Base-by-base conservation (phyloP, 2,329 filamentous ascomycete species). In the Chrysoporthe austroafricana region DNA sequence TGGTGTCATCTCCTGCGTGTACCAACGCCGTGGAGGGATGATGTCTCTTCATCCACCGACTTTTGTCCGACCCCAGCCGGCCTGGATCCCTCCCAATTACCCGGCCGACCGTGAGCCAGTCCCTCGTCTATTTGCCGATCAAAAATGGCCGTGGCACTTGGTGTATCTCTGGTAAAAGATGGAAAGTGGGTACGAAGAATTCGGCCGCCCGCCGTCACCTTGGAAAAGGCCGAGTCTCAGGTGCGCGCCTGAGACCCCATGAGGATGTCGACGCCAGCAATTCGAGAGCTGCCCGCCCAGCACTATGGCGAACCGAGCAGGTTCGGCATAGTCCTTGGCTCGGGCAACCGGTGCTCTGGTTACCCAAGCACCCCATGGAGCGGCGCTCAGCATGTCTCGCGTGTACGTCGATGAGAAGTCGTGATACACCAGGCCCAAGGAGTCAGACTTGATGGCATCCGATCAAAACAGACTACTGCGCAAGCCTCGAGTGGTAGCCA, bases 401-500 rank as follows among this genome's bases (percentile, higher is more conserved):
- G 16, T 6, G 50, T 21, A 34, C 4, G 8, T 7, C 13, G 50
- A 14, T 54, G 50, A 34, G 21, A 54, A 34, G 36, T 39, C 36
- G 36, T 9, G 9, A 39, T 39, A 2, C 36, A 39, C 36, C 36
- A 39, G 36, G 36, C 36, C 36, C 36, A 39, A 39, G 5, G 36
- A 39, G 36, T 39, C 36, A 39, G 36, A 39, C 36, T 9, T 39
- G 36, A 39, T 39, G 36, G 36, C 36, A 39, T 39, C 36, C 9
- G 36, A 9, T 39, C 9, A 6, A 39, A 39, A 39, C 36, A 26
- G 36, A 63, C 58, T 70, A 70, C 63, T 70, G 69, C 32, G 67
- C 44, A 50, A 70, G 21, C 61, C 66, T 66, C 39, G 67, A 61
- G 46, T 70, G 65, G 44, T 69, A 62, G 46, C 69, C 57, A 36